These are phyloP conservation scores for Tagetes erecta DNA, from an alignment of 129 eudicot species.

Conservation along the genomic window DNA sequence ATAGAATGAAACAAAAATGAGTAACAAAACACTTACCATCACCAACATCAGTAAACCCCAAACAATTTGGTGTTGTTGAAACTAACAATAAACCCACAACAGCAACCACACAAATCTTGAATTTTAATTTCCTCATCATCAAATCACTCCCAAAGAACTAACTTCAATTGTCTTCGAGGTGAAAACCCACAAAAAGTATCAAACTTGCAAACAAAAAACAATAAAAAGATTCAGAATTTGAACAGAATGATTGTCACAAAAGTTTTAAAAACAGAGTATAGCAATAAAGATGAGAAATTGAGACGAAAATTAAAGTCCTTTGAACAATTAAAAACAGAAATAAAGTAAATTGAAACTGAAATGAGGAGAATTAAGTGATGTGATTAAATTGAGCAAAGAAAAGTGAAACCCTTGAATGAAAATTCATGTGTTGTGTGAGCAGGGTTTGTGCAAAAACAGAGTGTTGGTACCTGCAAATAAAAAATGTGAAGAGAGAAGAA, in stretches of 20 bases:
- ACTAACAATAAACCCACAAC: conserved; percentile 39
- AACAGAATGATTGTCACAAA: neutral
- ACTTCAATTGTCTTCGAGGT: neutral
- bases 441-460: neutral
- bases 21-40: conserved; percentile 52
- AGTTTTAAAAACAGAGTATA: neutral
- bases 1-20: neutral
- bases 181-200: neutral
- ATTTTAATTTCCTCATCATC: conserved; percentile 44
- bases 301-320: neutral
- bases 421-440: neutral
- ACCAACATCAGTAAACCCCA: conserved; percentile 56
- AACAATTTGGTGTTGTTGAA: conserved; percentile 34
- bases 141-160: conserved; percentile 22
- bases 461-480: neutral
- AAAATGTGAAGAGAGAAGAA: conserved; percentile 3
- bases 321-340: neutral
- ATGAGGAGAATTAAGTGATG: neutral
- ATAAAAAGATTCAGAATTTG: neutral
- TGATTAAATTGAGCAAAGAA: neutral
- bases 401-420: neutral
- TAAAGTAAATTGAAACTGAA: neutral
- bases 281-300: neutral
- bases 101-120: conserved; percentile 33
- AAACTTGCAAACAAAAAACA: neutral